Conservation (phyloP, 2,329 filamentous ascomycete species). For the Colletotrichum lini region DNA sequence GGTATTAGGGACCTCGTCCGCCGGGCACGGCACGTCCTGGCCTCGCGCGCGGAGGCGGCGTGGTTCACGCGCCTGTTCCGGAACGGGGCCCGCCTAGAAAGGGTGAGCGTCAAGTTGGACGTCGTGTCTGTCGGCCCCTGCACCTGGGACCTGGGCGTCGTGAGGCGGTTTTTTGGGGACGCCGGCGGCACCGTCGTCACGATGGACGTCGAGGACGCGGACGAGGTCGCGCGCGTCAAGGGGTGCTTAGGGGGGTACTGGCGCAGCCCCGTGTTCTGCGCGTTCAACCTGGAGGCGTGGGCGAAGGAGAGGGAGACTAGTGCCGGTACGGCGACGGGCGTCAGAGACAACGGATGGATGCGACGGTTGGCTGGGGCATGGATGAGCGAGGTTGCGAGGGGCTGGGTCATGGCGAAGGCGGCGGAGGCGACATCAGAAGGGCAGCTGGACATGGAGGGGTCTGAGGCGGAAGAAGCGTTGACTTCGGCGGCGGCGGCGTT, state of each 20-base stretch:
- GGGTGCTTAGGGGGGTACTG: conserved; percentile 10
- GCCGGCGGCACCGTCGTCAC: conserved; percentile 15
- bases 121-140: conserved; percentile 5
- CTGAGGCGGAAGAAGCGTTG: not conserved
- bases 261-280: conserved; percentile 33
- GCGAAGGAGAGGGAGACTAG: conserved; percentile 6
- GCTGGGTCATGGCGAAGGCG: conserved; percentile 21
- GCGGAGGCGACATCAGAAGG: not conserved
- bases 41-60: conserved; percentile 27
- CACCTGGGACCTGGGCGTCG: conserved; percentile 12
- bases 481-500: not conserved
- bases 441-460: not conserved
- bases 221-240: conserved; percentile 26
- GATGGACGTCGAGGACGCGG: conserved; percentile 28
- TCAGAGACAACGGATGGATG: conserved; percentile 31
- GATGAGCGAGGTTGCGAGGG: conserved; percentile 36
- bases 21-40: conserved; percentile 17
- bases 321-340: not conserved
- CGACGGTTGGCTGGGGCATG: conserved; percentile 11
- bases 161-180: conserved; percentile 10
- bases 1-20: conserved; percentile 6
- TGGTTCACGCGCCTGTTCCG: conserved; percentile 31
- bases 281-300: conserved; percentile 36
- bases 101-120: conserved; percentile 29
- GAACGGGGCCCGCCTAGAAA: not conserved